Evolutionary conservation across 768 basidiomycete species (phyloP), one percentile per base, ranked within the genome.

Genomic region (Lentinula sp.): DNA sequence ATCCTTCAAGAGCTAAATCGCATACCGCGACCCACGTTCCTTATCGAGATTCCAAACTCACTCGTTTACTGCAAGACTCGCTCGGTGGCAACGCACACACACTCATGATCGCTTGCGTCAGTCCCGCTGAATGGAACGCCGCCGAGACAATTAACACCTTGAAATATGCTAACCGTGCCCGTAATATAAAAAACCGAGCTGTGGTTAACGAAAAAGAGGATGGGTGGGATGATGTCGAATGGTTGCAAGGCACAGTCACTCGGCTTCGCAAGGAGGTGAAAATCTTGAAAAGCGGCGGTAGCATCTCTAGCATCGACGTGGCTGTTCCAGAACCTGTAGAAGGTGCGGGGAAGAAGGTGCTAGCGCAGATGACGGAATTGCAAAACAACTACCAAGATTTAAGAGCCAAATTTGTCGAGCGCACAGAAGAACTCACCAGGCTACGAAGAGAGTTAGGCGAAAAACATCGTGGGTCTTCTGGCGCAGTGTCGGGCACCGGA

Each of bases 31-130:
- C 90, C 16, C 94, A 99, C 74, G 82, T 99, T 61, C 97, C 97
- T 10, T 99, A 99, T 73, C 93, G 97, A 54, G 97, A 98, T 74
- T 98, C 95, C 12, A 99, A 98, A 73, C 89, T 98, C 67, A 98
- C 96, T 4, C 90, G 96, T 41, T 83, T 97, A 50, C 78, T 97
- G 3, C 94, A 97, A 87, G 95, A 98, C 72, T 96, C 94, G 9
- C 84, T 99, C 10, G 97, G 97, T 41, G 97, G 97, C 49, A 99
- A 98, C 74, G 90, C 96, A 1, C 91, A 96, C 67, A 98, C 97
- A 10, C 86, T 98, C 66, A 99, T 99, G 97, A 93, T 99, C 64
- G 97, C 97, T 16, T 99, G 96, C 71, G 92, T 97, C 63, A 95
- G 93, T 67, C 90, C 93, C 13, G 92, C 93, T 1, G 97, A 99